Evolutionary conservation across 768 basidiomycete species (phyloP), one percentile per base, ranked within the genome.

Genomic region (Lactarius indigo): DNA sequence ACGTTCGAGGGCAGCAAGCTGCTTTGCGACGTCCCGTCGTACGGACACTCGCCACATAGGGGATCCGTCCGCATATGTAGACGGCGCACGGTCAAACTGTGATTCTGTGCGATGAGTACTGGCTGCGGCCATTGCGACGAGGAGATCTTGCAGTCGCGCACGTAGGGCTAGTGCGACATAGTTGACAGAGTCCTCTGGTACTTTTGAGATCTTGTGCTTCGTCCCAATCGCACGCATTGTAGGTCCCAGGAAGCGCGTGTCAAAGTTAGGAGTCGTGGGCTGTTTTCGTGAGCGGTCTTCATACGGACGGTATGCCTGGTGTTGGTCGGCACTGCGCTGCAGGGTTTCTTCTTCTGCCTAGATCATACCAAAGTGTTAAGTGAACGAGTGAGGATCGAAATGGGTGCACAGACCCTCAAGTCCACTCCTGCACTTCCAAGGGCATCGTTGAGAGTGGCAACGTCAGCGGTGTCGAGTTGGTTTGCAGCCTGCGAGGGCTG

Each of bases 261-360:
- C 88, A 66, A 96, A 90, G 37, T 85, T 79, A 5, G 91, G 88
- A 33, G 81, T 86, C 1, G 76, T 73, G 2, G 91, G 87, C 73
- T 94, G 92, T 73, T 90, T 92, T 57, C 85, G 85, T 3, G 88
- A 84, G 15, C 92, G 88, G 77, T 94, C 93, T 75, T 91, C 89
- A 72, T 85, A 87, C 0, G 84, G 76, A 15, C 89, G 85, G 73
- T 87, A 89, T 20, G 84, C 67, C 55, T 85, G 83, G 68, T 86
- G 87, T 54, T 82, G 82, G 65, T 87, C 85, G 64, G 87, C 82
- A 3, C 82, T 79, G 47, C 89, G 82, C 70, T 92, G 90, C 6
- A 94, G 77, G 4, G 84, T 82, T 75, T 94, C 93, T 78, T 94
- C 92, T 75, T 94, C 93, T 0, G 93, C 93, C 91, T 94, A 61